Evolutionary conservation across 257 asterid genomes (phyloP).

Genomic region (Solanum clarkiae): DNA sequence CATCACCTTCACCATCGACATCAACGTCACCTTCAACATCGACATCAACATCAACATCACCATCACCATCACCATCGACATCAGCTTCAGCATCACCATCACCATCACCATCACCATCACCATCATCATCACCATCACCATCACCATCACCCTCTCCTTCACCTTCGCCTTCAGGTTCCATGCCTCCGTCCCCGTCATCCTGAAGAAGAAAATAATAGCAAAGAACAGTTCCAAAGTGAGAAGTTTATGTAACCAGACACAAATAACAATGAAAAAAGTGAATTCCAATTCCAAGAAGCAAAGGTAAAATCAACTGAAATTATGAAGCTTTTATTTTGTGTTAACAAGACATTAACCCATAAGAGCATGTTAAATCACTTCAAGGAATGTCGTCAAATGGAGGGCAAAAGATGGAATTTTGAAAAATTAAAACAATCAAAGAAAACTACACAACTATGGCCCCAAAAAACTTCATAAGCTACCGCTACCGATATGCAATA

Average conservation of each 20-base stretch:
- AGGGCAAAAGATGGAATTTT: background rate
- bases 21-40: slow-evolving; percentile 37
- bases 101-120: background rate
- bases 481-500: background rate
- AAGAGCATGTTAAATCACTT: background rate
- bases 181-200: slow-evolving; percentile 59
- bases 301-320: background rate
- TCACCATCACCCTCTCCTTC: slow-evolving; percentile 37
- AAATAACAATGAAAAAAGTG: background rate
- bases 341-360: background rate
- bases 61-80: background rate
- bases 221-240: background rate
- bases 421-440: background rate
- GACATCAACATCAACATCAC: slow-evolving; percentile 31
- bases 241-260: background rate
- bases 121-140: slow-evolving; percentile 47
- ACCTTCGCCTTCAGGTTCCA: slow-evolving; percentile 44
- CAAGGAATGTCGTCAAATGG: background rate
- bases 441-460: background rate
- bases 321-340: background rate
- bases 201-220: background rate
- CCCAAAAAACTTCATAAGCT: background rate
- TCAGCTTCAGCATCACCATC: slow-evolving; percentile 31
- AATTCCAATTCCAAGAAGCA: background rate
- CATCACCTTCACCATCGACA: slow-evolving; percentile 44